These are phyloP conservation scores for Malus hybrid DNA, from an alignment of 331 rosid genomes.

Conservation along the genomic window DNA sequence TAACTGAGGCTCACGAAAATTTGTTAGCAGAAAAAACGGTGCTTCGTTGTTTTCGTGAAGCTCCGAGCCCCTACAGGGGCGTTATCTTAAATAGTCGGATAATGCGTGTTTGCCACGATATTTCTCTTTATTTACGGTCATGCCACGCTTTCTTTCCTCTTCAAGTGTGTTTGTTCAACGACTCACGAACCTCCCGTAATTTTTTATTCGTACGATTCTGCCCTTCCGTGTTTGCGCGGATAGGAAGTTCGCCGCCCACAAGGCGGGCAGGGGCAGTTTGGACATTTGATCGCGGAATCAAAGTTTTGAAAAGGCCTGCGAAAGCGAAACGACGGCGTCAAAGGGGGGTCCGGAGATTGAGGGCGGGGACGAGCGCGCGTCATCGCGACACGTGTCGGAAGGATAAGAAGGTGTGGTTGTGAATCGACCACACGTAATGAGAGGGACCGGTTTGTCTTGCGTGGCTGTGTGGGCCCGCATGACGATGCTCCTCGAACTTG, in stretches of 20 bases:
- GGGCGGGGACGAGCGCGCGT: neutral
- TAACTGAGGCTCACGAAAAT: neutral
- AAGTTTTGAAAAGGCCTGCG: neutral
- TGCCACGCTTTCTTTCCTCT: neutral
- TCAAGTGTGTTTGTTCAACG: neutral
- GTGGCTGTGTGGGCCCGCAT: neutral
- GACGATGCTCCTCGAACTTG: neutral
- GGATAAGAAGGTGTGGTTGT: neutral
- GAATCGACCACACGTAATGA: neutral
- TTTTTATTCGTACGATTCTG: neutral
- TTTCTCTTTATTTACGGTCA: neutral
- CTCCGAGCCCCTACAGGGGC: accelerated
- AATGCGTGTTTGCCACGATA: neutral
- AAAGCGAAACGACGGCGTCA: neutral
- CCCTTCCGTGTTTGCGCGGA: neutral
- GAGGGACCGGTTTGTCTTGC: neutral
- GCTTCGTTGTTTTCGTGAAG: slow-evolving; percentile 1
- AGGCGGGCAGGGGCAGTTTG: too few species aligned
- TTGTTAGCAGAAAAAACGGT: neutral
- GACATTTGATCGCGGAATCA: neutral
- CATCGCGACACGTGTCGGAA: neutral
- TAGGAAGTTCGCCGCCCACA: neutral
- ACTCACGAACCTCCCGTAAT: neutral
- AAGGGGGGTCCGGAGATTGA: neutral
- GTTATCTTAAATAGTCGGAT: neutral